phyloP scores from a whole-genome alignment of 192 early-diverging fungal species.

The Coemansia sp. region DNA sequence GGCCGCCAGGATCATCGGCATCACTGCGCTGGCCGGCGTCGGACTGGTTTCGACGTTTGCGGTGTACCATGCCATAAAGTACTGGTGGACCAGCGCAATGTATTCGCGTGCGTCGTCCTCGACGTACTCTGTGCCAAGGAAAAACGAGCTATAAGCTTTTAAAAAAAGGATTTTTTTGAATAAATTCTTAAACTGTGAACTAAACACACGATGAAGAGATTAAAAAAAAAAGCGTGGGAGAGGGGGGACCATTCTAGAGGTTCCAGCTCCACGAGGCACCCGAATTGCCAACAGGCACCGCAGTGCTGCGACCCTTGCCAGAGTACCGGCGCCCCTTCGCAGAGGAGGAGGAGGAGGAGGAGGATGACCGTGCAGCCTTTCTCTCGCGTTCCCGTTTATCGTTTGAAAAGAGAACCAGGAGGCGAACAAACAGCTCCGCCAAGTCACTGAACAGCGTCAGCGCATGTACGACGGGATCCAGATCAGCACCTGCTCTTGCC shows the following conservation, averaged over 20 bases:
- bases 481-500: slow-evolving; percentile 6
- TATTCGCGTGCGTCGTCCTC: slow-evolving; percentile 23
- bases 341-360: not conserved
- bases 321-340: not conserved
- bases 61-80: slow-evolving; percentile 43
- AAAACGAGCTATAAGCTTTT: slow-evolving; percentile 20
- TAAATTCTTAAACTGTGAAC: no score
- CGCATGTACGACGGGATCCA: slow-evolving; percentile 26
- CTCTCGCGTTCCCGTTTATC: slow-evolving; percentile 10
- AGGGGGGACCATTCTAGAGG: not conserved
- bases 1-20: slow-evolving; percentile 27
- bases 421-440: slow-evolving; percentile 18
- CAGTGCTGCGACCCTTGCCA: not conserved
- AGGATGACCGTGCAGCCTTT: not conserved
- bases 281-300: not conserved
- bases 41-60: slow-evolving; percentile 44
- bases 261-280: not conserved
- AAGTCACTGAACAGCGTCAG: slow-evolving; percentile 33
- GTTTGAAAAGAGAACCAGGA: slow-evolving; percentile 14
- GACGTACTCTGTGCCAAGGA: slow-evolving; percentile 9
- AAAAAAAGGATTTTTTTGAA: not conserved
- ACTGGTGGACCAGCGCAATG: slow-evolving; percentile 39
- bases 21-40: slow-evolving; percentile 41
- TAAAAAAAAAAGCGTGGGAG: no score
- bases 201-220: no score